These are phyloP conservation scores for Boletus hoseneyae DNA, from an alignment of 1,284 basidiomycete species.

Conservation along the genomic window DNA sequence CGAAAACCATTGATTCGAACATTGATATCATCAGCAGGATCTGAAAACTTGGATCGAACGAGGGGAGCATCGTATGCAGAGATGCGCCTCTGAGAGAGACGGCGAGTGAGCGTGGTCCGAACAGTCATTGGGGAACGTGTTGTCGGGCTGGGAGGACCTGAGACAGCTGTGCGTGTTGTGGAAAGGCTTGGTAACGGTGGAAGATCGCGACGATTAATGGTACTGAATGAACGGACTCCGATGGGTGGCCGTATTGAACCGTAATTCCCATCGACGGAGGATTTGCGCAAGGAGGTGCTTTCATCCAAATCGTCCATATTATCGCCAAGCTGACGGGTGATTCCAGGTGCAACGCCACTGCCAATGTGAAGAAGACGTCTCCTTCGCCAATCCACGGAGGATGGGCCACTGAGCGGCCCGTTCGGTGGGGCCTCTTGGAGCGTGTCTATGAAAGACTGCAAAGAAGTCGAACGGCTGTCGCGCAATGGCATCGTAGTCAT, in stretches of 20 bases:
- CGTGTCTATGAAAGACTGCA: slow-evolving; percentile 19
- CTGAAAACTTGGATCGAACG: slow-evolving; percentile 26
- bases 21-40: slow-evolving; percentile 50
- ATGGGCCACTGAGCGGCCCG: slow-evolving; percentile 29
- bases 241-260: slow-evolving; percentile 18
- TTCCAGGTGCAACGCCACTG: neutral
- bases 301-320: slow-evolving; percentile 13
- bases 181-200: slow-evolving; percentile 12
- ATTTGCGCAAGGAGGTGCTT: slow-evolving; percentile 17
- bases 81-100: slow-evolving; percentile 55
- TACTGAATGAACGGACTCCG: slow-evolving; percentile 13
- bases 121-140: slow-evolving; percentile 16
- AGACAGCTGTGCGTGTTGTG: slow-evolving; percentile 12
- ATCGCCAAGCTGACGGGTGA: slow-evolving; percentile 4
- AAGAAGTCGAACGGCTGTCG: slow-evolving; percentile 19
- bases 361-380: slow-evolving; percentile 33
- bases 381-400: slow-evolving; percentile 31
- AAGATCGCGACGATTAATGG: slow-evolving; percentile 8
- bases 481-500: slow-evolving; percentile 18
- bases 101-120: slow-evolving; percentile 19
- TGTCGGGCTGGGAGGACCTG: slow-evolving; percentile 21
- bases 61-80: slow-evolving; percentile 68
- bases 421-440: slow-evolving; percentile 12
- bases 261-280: slow-evolving; percentile 11
- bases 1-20: slow-evolving; percentile 81